phyloP scores from a whole-genome alignment of 2,329 filamentous ascomycete species.

The Curvularia sp. region DNA sequence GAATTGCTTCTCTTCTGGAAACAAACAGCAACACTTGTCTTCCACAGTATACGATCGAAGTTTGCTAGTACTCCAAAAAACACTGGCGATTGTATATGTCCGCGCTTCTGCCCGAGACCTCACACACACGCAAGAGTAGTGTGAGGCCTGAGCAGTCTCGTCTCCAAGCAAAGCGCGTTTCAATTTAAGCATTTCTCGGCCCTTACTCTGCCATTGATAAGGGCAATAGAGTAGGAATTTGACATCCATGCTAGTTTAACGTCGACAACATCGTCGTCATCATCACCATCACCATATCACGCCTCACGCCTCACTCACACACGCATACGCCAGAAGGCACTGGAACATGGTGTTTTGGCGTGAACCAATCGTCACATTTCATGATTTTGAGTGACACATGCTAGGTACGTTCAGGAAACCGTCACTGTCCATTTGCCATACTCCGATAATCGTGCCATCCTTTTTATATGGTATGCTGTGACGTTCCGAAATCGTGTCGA shows the following conservation, averaged over 20 bases:
- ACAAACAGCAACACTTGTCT: not conserved
- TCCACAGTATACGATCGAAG: not conserved
- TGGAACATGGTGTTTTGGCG: conserved; percentile 31
- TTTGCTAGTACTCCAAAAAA: not conserved
- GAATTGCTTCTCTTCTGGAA: conserved; percentile 1
- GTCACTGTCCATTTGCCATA: conserved; percentile 42
- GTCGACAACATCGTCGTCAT: conserved; percentile 6
- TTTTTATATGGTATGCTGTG: conserved; percentile 37
- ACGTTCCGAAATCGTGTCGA: conserved; percentile 39
- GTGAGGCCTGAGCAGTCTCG: conserved; percentile 40
- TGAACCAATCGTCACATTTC: conserved; percentile 50
- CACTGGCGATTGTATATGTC: conserved; percentile 24
- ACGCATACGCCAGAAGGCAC: conserved; percentile 2
- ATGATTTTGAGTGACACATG: conserved; percentile 47
- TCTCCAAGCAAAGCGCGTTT: conserved; percentile 45
- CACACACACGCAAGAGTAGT: conserved; percentile 23
- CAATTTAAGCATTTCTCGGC: conserved; percentile 91
- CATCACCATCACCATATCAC: conserved; percentile 1
- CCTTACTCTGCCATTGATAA: conserved; percentile 85
- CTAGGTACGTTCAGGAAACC: conserved; percentile 41
- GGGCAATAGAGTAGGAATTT: conserved; percentile 92
- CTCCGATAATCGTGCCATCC: conserved; percentile 45
- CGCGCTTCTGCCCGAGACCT: conserved; percentile 35
- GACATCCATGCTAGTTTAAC: conserved; percentile 87
- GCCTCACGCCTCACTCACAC: conserved; percentile 5